A percentile compares a stretch with the other conserved stretches of the same genome.
phyloP scores from a whole-genome alignment of 352 stramenopile genomes.

The Pythium brachiatum region DNA sequence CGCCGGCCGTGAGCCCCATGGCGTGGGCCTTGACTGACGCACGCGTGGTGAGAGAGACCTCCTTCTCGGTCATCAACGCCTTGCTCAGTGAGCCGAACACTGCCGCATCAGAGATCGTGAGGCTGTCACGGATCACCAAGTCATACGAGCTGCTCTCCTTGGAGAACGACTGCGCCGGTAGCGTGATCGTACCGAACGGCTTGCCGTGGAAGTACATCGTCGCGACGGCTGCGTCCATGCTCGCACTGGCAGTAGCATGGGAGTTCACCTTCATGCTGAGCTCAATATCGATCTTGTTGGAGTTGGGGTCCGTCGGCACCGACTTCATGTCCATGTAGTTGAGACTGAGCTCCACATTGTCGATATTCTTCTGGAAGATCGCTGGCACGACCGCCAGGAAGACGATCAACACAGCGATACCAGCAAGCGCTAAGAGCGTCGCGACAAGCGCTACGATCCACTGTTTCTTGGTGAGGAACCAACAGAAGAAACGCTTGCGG shows the following conservation, averaged over 20 bases:
- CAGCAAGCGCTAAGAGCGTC: conserved; percentile 37
- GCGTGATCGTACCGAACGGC: conserved; percentile 42
- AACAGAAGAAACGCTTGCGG: conserved; percentile 43
- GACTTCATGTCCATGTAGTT: conserved; percentile 63
- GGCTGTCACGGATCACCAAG: conserved; percentile 33
- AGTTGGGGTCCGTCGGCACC: conserved; percentile 28
- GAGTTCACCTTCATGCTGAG: conserved; percentile 51
- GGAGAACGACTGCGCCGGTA: conserved; percentile 48
- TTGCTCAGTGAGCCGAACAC: conserved; percentile 44
- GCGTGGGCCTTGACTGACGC: conserved; percentile 43
- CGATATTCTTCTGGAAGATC: conserved; percentile 54
- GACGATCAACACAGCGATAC: conserved; percentile 49
- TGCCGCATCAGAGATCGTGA: conserved; percentile 35
- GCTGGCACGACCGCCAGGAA: conserved; percentile 52
- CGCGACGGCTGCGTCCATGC: conserved; percentile 41
- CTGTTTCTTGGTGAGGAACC: conserved; percentile 51
- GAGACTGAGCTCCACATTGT: conserved; percentile 51
- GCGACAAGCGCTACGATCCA: conserved; percentile 42
- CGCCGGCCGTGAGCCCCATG: conserved; percentile 40
- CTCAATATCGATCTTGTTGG: conserved; percentile 39
- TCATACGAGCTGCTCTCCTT: conserved; percentile 50
- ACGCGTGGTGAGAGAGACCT: conserved; percentile 32
- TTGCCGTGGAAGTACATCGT: conserved; percentile 40
- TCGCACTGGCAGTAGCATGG: conserved; percentile 39
- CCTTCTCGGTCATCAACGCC: conserved; percentile 31